Evolutionary conservation across 129 eudicot species (phyloP).

Genomic region (Mikania micrantha): DNA sequence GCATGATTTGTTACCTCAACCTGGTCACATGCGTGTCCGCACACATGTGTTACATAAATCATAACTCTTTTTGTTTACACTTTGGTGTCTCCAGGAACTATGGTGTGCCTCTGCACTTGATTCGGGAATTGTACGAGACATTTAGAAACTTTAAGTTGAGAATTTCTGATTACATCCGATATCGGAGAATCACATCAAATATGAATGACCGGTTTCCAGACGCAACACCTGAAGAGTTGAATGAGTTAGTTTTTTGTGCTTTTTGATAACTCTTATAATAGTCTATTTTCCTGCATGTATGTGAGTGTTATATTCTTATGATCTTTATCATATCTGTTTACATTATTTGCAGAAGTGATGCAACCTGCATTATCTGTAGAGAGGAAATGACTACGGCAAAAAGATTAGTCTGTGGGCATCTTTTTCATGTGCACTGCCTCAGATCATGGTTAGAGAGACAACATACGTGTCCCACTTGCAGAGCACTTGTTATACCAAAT

Average conservation of each 20-base stretch:
- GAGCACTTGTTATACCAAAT: constrained; percentile 89
- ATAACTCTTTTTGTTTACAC: neutral
- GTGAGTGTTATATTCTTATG: neutral
- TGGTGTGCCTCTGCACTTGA: constrained; percentile 97
- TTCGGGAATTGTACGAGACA: constrained; percentile 95
- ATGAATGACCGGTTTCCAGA: constrained; percentile 99
- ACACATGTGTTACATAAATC: neutral
- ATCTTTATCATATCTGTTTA: constrained; percentile 2
- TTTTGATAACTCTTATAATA: neutral
- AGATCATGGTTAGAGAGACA: constrained; percentile 98
- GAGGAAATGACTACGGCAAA: constrained; percentile 98
- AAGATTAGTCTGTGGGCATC: constrained; percentile 87
- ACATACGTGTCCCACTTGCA: constrained; percentile 95
- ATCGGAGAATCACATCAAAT: constrained; percentile 92
- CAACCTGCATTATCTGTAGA: constrained; percentile 96
- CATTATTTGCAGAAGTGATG: constrained; percentile 67
- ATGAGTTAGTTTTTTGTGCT: constrained; percentile 38
- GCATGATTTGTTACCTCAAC: neutral
- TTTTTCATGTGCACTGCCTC: constrained; percentile 97
- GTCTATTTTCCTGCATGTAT: neutral
- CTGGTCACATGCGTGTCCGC: neutral
- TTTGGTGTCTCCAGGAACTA: constrained; percentile 57
- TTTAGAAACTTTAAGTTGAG: constrained; percentile 91
- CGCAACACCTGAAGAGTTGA: constrained; percentile 91
- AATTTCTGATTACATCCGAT: constrained; percentile 93